A percentile compares a stretch with the other conserved stretches of the same genome.
Conservation (phyloP, 106 monocot genomes). For the Dioscorea dumetorum region DNA sequence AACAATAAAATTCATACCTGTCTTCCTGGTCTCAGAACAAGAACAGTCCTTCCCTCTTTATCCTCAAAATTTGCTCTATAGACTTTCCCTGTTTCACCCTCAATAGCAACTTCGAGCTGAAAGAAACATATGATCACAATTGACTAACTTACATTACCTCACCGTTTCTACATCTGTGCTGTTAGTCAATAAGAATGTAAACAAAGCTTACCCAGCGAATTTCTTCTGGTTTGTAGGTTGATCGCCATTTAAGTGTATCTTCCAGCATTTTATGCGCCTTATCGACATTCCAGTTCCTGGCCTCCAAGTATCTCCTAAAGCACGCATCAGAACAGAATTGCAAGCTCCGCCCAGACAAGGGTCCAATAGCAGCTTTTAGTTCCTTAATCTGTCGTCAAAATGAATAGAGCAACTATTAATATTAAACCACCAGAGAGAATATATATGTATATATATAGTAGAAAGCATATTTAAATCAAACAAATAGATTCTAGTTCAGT, state of each 20-base stretch:
- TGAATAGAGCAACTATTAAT: no score
- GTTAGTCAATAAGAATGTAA: background rate
- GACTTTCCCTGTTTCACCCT: conserved; percentile 84
- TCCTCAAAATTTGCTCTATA: conserved; percentile 76
- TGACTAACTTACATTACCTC: background rate
- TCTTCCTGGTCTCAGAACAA: conserved; percentile 70
- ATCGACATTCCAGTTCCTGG: conserved; percentile 71
- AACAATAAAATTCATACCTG: conserved; percentile 27
- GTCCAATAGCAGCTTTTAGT: conserved; percentile 51
- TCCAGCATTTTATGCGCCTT: conserved; percentile 86
- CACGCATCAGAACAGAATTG: conserved; percentile 62
- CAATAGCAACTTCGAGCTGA: conserved; percentile 52
- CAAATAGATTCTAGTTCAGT: no score
- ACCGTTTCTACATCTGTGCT: background rate
- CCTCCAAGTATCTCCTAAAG: conserved; percentile 66
- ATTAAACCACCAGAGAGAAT: no score
- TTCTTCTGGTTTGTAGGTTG: conserved; percentile 65
- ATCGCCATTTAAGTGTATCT: conserved; percentile 74
- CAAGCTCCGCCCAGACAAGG: conserved; percentile 32
- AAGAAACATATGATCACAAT: background rate
- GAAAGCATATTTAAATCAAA: no score
- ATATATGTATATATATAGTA: no score
- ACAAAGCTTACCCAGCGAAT: conserved; percentile 57
- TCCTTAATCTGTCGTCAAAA: conserved; percentile 33
- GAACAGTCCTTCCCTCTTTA: conserved; percentile 58